Evolutionary conservation across 2,329 filamentous ascomycete species (phyloP).

Genomic region (Dissoconium aciculare): DNA sequence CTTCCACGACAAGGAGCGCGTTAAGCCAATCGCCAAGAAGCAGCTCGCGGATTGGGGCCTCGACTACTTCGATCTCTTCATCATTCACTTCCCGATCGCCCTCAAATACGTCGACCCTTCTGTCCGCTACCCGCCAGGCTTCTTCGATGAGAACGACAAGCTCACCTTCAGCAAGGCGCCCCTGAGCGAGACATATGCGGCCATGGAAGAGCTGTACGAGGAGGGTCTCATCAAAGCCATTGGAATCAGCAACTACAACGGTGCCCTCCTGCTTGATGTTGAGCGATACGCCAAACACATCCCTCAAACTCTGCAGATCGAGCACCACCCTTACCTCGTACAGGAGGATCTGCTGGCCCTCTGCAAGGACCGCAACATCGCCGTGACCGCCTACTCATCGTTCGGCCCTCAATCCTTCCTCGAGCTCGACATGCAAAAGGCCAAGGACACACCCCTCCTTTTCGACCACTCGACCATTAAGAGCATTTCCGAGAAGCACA

Average conservation of each 20-base stretch:
- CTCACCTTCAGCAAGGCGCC: slow-evolving; percentile 53
- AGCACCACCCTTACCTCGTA: slow-evolving; percentile 79
- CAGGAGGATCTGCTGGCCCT: slow-evolving; percentile 57
- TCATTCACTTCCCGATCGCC: slow-evolving; percentile 70
- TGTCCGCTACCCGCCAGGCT: slow-evolving; percentile 66
- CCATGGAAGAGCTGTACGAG: slow-evolving; percentile 61
- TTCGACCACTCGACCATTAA: slow-evolving; percentile 56
- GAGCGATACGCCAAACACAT: slow-evolving; percentile 61
- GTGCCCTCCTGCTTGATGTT: slow-evolving; percentile 61
- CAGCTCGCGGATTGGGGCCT: slow-evolving; percentile 71
- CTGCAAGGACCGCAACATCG: slow-evolving; percentile 53
- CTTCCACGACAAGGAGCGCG: slow-evolving; percentile 68
- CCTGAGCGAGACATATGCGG: slow-evolving; percentile 69
- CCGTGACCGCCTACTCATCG: slow-evolving; percentile 69
- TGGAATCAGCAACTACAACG: slow-evolving; percentile 73
- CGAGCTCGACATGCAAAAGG: slow-evolving; percentile 58
- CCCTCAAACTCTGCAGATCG: slow-evolving; percentile 69
- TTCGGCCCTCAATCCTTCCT: slow-evolving; percentile 69
- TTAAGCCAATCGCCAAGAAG: slow-evolving; percentile 59
- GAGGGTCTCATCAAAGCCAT: slow-evolving; percentile 56
- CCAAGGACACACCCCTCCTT: slow-evolving; percentile 49
- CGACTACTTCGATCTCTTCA: slow-evolving; percentile 79
- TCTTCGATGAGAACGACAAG: slow-evolving; percentile 49
- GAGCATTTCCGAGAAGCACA: slow-evolving; percentile 50
- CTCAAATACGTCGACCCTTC: slow-evolving; percentile 72